phyloP scores from a whole-genome alignment of 768 basidiomycete genomes.

The Termitomyces sp. region DNA sequence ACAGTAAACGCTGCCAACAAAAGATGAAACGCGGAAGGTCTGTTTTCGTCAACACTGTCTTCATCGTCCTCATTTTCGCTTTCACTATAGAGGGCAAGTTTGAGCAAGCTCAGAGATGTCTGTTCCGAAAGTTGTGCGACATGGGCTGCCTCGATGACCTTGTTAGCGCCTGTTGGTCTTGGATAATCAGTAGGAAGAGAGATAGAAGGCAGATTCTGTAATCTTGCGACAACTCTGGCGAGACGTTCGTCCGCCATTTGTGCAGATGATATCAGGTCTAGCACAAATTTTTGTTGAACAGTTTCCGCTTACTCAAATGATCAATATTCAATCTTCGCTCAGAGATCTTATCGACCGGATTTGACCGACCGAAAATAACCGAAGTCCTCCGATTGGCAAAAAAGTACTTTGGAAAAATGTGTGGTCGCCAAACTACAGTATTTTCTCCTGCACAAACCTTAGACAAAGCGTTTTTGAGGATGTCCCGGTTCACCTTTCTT shows the following conservation, averaged over 20 bases:
- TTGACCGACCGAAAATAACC: neutral
- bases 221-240: slow-evolving; percentile 51
- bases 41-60: slow-evolving; percentile 27
- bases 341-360: neutral
- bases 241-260: slow-evolving; percentile 43
- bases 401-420: neutral
- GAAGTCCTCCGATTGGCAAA: too few relatives aligned
- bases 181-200: slow-evolving; percentile 97
- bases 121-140: slow-evolving; percentile 64
- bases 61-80: slow-evolving; percentile 47
- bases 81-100: slow-evolving; percentile 73
- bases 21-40: slow-evolving; percentile 85
- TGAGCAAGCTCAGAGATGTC: slow-evolving; percentile 73
- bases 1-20: slow-evolving; percentile 90
- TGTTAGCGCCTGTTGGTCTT: slow-evolving; percentile 64
- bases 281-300: neutral
- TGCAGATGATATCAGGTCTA: neutral
- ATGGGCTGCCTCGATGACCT: slow-evolving; percentile 82
- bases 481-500: too few relatives aligned
- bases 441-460: too few relatives aligned
- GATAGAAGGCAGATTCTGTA: slow-evolving; percentile 83
- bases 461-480: neutral
- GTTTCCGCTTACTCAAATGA: neutral
- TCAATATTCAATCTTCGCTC: neutral
- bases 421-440: neutral